Conservation (phyloP, 805 yeast species). For the Schizosaccharomyces octosporus region DNA sequence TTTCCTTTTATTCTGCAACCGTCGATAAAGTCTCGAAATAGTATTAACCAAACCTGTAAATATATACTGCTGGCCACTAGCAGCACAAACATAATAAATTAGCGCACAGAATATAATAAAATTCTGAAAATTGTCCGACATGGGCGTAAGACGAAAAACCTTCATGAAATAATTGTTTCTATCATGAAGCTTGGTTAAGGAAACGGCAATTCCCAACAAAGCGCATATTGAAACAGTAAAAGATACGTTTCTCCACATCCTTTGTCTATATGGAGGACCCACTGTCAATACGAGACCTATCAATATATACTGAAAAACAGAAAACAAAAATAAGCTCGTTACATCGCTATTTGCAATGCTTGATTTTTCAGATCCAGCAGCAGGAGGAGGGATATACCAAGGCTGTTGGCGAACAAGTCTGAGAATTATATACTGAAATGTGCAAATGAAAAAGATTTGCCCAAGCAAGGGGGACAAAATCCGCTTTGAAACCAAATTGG, state of each 20-base stretch:
- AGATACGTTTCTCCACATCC: conserved; percentile 26
- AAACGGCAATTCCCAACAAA: background rate
- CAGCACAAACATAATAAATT: conserved; percentile 26
- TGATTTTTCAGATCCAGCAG: conserved; percentile 45
- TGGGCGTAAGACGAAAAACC: background rate
- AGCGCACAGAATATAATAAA: conserved; percentile 24
- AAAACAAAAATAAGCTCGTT: conserved; percentile 53
- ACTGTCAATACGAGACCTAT: conserved; percentile 63
- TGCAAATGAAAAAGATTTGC: conserved; percentile 33
- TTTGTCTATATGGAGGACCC: conserved; percentile 83
- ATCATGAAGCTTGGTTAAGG: background rate
- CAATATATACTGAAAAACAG: conserved; percentile 74
- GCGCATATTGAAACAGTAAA: background rate
- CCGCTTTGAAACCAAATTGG: conserved; percentile 75
- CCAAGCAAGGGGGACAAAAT: conserved; percentile 63
- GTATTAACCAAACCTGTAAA: conserved; percentile 20
- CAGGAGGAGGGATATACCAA: conserved; percentile 40
- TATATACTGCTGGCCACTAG: conserved; percentile 21
- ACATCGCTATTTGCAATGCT: conserved; percentile 74
- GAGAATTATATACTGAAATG: conserved; percentile 37
- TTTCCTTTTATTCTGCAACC: conserved; percentile 8
- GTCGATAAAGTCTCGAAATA: background rate
- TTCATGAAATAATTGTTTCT: background rate
- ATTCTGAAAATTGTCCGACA: conserved; percentile 20
- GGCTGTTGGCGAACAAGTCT: conserved; percentile 38